Evolutionary conservation across 2,329 filamentous ascomycete species (phyloP).

Genomic region (Dactylellina sp.): DNA sequence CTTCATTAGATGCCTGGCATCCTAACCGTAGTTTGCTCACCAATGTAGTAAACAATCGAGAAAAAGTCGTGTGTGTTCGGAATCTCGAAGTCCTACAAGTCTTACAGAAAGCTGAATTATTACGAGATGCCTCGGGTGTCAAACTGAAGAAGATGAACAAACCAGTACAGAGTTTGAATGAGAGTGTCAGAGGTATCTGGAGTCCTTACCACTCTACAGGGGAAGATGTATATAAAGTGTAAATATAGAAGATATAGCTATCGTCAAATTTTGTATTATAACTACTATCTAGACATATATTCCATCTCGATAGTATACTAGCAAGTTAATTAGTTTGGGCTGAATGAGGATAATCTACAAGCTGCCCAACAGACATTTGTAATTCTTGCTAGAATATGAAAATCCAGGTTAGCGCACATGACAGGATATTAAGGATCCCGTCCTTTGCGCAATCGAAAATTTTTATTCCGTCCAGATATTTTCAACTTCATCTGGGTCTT

Average conservation of each 20-base stretch:
- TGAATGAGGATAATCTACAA: no score
- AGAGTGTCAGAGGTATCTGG: slow-evolving; percentile 77
- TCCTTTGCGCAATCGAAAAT: neutral
- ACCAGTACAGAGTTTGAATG: slow-evolving; percentile 73
- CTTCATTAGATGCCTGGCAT: neutral
- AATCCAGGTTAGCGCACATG: no score
- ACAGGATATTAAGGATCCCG: neutral
- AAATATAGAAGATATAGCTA: slow-evolving; percentile 36
- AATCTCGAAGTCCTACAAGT: slow-evolving; percentile 86
- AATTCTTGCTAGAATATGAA: no score
- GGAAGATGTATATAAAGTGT: slow-evolving; percentile 58
- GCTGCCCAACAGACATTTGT: no score
- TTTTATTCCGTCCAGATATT: no score
- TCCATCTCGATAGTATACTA: no score
- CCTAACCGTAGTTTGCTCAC: neutral
- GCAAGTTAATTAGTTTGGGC: no score
- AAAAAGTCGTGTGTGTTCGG: slow-evolving; percentile 87
- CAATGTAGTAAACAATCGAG: slow-evolving; percentile 77
- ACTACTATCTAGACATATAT: neutral
- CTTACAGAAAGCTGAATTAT: slow-evolving; percentile 78
- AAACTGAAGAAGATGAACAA: slow-evolving; percentile 75
- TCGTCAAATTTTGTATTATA: neutral
- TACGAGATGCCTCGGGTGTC: slow-evolving; percentile 80
- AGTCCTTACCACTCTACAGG: slow-evolving; percentile 73
- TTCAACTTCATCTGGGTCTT: no score